phyloP scores from a whole-genome alignment of 1,284 basidiomycete species.

The Bjerkandera adusta region DNA sequence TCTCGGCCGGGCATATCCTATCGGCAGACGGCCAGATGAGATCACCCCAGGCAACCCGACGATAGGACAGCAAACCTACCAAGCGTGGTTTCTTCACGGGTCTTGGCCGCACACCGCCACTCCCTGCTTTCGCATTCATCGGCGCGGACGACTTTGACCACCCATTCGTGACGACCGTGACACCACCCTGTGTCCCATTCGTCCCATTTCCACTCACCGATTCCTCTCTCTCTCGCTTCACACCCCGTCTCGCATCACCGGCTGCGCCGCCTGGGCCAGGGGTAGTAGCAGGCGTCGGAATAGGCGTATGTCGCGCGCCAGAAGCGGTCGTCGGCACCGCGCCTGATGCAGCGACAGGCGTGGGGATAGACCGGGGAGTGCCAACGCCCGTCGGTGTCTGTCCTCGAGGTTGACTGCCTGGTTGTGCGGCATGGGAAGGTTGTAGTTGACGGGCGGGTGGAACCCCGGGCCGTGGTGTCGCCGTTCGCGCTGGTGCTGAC shows the following conservation, averaged over 20 bases:
- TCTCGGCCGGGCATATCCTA: slow-evolving; percentile 21
- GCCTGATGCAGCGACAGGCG: slow-evolving; percentile 14
- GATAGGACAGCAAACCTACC: slow-evolving; percentile 42
- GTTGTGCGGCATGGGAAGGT: slow-evolving; percentile 15
- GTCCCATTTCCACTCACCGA: slow-evolving; percentile 19
- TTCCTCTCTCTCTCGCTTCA: slow-evolving; percentile 41
- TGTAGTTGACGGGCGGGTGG: slow-evolving; percentile 6
- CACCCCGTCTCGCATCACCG: slow-evolving; percentile 37
- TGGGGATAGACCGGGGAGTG: slow-evolving; percentile 37
- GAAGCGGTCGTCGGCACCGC: slow-evolving; percentile 14
- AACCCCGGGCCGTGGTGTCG: slow-evolving; percentile 27
- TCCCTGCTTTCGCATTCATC: slow-evolving; percentile 45
- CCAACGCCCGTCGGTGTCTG: slow-evolving; percentile 28
- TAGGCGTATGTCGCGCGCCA: slow-evolving; percentile 15
- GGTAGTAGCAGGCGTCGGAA: slow-evolving; percentile 23
- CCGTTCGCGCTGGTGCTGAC: slow-evolving; percentile 23
- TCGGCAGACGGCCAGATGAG: too few relatives aligned
- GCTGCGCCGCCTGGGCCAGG: slow-evolving; percentile 22
- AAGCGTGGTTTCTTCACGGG: slow-evolving; percentile 75
- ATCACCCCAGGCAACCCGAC: slow-evolving; percentile 7
- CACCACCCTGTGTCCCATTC: slow-evolving; percentile 24
- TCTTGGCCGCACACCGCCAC: slow-evolving; percentile 52
- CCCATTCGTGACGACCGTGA: slow-evolving; percentile 15
- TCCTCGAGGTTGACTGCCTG: slow-evolving; percentile 31
- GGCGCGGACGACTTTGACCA: slow-evolving; percentile 11